Percentiles rank a stretch among this genome's conserved stretches.
These are phyloP conservation scores for Fraxinus nigra DNA, from an alignment of 305 asterid genomes.

Conservation along the genomic window DNA sequence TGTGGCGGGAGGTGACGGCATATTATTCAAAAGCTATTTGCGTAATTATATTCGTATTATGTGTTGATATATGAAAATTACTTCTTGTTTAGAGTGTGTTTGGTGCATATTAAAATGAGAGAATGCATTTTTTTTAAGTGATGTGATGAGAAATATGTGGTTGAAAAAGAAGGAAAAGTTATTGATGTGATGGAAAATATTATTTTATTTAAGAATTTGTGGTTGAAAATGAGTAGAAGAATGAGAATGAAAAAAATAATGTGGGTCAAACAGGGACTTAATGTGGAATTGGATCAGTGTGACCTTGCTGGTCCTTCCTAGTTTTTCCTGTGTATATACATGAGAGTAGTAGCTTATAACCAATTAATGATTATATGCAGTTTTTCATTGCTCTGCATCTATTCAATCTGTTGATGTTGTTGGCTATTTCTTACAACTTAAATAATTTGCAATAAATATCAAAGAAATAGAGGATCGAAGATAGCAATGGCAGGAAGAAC, in stretches of 20 bases:
- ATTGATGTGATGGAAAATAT: no score
- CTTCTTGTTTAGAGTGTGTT: neutral
- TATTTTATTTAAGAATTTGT: no score
- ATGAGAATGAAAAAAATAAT: no score
- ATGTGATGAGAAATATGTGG: no score
- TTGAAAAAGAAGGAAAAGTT: no score
- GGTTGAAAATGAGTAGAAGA: no score
- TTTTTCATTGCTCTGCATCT: neutral
- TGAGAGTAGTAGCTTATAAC: neutral
- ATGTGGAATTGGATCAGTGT: neutral
- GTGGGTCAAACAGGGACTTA: no score
- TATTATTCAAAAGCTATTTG: no score
- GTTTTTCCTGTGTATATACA: neutral
- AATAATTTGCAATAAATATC: neutral
- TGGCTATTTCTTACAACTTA: neutral
- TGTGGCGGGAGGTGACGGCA: no score
- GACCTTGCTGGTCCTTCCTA: neutral
- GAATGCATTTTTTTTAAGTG: no score
- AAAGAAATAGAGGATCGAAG: neutral
- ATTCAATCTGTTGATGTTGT: neutral
- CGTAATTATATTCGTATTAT: slow-evolving; percentile 11
- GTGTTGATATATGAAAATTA: neutral
- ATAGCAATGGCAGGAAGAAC: neutral
- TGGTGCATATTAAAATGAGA: no score
- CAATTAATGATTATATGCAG: neutral